A percentile compares a stretch with the other conserved stretches of the same genome.
Evolutionary conservation across 2,329 filamentous ascomycete genomes (phyloP).

Genomic region (Colletotrichum noveboracense): DNA sequence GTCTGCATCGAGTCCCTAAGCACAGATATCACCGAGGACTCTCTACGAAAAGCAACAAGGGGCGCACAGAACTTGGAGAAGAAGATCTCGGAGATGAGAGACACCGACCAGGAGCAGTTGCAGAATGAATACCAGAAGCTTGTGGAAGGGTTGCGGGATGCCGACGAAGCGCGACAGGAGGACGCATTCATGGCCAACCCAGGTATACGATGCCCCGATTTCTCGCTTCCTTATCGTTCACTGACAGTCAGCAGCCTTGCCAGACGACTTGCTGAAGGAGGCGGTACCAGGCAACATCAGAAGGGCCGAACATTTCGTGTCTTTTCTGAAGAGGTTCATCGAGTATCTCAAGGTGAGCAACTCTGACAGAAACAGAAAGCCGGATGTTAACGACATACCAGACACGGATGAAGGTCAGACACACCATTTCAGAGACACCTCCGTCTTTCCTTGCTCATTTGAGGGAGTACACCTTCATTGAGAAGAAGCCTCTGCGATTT

Average conservation of each 20-base stretch:
- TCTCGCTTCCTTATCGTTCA: neutral
- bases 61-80: conserved; percentile 90
- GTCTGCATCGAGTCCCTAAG: conserved; percentile 98
- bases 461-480: conserved; percentile 96
- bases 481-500: conserved; percentile 92
- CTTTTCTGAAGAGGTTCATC: conserved; percentile 94
- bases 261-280: conserved; percentile 93
- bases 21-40: conserved; percentile 96
- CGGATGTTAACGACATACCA: conserved; percentile 35
- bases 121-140: conserved; percentile 96
- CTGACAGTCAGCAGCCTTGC: conserved; percentile 64
- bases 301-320: conserved; percentile 92
- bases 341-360: conserved; percentile 81
- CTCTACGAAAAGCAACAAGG: conserved; percentile 85
- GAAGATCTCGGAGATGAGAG: conserved; percentile 92
- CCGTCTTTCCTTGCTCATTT: conserved; percentile 92
- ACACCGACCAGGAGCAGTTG: conserved; percentile 92
- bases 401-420: conserved; percentile 97
- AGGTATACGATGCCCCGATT: conserved; percentile 37
- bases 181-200: conserved; percentile 98
- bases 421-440: conserved; percentile 96
- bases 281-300: conserved; percentile 96
- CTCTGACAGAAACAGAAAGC: neutral
- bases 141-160: conserved; percentile 87
- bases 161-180: conserved; percentile 88